Evolutionary conservation across 2,329 filamentous ascomycete species (phyloP).

Genomic region (Penicillium brevicompactum): DNA sequence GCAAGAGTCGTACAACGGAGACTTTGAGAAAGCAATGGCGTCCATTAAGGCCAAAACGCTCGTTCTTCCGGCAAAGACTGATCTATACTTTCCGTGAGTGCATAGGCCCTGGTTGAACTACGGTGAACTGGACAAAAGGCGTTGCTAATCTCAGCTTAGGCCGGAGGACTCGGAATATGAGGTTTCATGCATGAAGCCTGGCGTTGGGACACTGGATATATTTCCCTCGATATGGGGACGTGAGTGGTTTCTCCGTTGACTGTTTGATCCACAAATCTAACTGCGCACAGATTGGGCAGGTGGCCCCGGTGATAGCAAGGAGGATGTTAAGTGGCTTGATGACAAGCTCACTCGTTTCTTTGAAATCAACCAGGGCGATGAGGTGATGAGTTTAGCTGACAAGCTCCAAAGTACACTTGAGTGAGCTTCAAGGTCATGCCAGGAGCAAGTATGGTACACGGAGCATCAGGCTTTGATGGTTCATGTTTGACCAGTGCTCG

Average conservation of each 20-base stretch:
- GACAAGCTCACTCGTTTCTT: conserved; percentile 60
- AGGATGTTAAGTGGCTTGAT: conserved; percentile 74
- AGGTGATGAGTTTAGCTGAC: neutral
- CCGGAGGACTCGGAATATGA: conserved; percentile 78
- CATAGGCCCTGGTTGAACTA: neutral
- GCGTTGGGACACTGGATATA: conserved; percentile 56
- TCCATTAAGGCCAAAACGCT: conserved; percentile 72
- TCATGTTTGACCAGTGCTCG: too few relatives aligned
- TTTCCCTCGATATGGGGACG: conserved; percentile 68
- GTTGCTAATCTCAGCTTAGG: conserved; percentile 35
- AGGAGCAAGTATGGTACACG: neutral
- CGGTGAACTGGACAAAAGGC: neutral
- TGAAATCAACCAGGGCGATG: conserved; percentile 18
- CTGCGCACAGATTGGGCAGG: conserved; percentile 57
- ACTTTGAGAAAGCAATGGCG: conserved; percentile 67
- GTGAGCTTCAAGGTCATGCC: neutral
- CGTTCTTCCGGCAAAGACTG: conserved; percentile 71
- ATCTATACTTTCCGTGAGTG: conserved; percentile 74
- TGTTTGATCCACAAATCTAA: conserved; percentile 10
- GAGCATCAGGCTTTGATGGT: neutral
- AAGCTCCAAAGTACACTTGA: conserved; percentile 5
- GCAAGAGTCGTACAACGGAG: conserved; percentile 67
- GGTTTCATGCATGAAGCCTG: conserved; percentile 63
- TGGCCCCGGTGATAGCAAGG: conserved; percentile 69
- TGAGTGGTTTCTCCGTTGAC: conserved; percentile 34